These are phyloP conservation scores for Trichoderma gamsii DNA, from an alignment of 495 filamentous ascomycete species.

Conservation along the genomic window DNA sequence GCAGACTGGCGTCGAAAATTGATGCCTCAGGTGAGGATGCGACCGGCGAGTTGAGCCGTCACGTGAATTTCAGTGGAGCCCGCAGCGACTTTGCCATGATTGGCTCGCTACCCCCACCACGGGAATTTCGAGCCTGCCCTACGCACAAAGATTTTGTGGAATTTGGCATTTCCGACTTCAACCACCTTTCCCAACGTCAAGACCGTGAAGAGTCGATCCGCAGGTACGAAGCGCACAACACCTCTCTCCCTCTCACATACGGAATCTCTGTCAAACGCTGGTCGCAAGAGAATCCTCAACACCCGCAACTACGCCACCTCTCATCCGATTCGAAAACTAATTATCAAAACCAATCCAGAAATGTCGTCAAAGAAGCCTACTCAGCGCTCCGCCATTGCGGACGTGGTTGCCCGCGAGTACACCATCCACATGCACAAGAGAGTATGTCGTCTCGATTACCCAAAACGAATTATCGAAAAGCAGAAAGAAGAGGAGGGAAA, in stretches of 20 bases:
- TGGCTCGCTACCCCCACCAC: constrained; percentile 16
- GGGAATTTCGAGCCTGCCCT: constrained; percentile 16
- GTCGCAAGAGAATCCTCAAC: constrained; percentile 9
- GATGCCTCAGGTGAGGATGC: constrained; percentile 4
- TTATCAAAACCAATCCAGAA: constrained; percentile 34
- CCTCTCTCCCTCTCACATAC: neutral
- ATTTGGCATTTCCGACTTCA: constrained; percentile 15
- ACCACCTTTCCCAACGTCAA: constrained; percentile 12
- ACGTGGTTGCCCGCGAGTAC: constrained; percentile 99
- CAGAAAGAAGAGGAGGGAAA: neutral
- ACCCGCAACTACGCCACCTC: neutral
- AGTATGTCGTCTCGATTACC: constrained; percentile 60
- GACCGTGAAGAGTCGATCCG: constrained; percentile 16
- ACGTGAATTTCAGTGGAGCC: neutral
- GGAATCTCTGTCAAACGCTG: constrained; percentile 5
- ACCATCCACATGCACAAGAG: constrained; percentile 99
- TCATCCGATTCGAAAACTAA: constrained; percentile 17
- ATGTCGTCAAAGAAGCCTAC: constrained; percentile 69
- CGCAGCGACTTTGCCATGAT: neutral
- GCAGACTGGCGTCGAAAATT: neutral
- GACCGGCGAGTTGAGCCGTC: neutral
- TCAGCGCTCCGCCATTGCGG: constrained; percentile 85
- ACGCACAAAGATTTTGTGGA: constrained; percentile 18
- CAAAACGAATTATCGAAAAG: constrained; percentile 16
- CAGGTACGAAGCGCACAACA: constrained; percentile 16